A percentile compares a stretch with the other conserved stretches of the same genome.
Evolutionary conservation across 257 asterid species (phyloP).

Genomic region (Solanum corneliomulleri): DNA sequence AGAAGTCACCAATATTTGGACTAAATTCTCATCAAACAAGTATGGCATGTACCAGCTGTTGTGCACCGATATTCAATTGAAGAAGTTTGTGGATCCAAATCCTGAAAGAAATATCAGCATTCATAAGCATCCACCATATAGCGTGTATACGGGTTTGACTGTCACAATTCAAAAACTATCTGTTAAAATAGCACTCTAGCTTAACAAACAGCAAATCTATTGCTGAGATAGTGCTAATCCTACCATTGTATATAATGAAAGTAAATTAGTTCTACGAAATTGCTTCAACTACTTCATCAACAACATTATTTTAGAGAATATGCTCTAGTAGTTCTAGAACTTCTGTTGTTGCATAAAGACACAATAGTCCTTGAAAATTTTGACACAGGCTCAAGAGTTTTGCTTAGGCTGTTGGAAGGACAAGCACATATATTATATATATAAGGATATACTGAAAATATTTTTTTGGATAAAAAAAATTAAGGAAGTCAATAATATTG

Average conservation of each 20-base stretch:
- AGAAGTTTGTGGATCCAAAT: constrained; percentile 69
- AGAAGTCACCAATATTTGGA: background rate
- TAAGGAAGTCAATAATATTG: background rate
- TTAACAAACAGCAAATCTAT: background rate
- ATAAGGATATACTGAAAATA: background rate
- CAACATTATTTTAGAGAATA: background rate
- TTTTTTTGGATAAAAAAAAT: background rate
- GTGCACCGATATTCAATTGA: constrained; percentile 75
- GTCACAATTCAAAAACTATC: background rate
- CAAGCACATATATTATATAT: background rate
- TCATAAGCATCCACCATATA: background rate
- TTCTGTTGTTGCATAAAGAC: background rate
- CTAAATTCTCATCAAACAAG: constrained; percentile 11
- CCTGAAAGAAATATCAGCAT: constrained; percentile 44
- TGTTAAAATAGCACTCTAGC: background rate
- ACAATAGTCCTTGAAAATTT: background rate
- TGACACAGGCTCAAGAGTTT: background rate
- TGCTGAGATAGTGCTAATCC: background rate
- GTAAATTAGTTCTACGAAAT: background rate
- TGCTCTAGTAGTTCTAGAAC: background rate
- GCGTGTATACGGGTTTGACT: background rate
- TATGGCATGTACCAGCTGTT: constrained; percentile 74
- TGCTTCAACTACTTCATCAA: background rate
- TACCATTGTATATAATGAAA: background rate
- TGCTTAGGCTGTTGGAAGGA: background rate